These are phyloP conservation scores for Calocybe gambosa DNA, from an alignment of 1,284 basidiomycete species.

Conservation along the genomic window DNA sequence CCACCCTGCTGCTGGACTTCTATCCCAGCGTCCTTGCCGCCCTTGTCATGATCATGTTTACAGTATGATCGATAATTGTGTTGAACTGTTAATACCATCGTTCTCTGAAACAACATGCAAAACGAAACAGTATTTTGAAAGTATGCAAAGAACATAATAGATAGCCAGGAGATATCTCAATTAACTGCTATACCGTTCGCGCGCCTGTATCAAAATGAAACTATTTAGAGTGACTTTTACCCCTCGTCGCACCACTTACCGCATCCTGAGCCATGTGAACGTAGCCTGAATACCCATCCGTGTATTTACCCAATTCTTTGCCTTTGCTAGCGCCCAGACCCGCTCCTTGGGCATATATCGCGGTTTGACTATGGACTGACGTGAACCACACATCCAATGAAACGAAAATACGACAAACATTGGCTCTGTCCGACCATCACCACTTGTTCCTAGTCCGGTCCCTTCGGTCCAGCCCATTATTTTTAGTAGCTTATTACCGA, in stretches of 20 bases:
- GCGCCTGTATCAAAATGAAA: slow-evolving; percentile 30
- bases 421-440: slow-evolving; percentile 82
- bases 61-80: neutral
- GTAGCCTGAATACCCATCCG: slow-evolving; percentile 67
- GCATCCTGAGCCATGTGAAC: slow-evolving; percentile 70
- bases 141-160: neutral
- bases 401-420: slow-evolving; percentile 41
- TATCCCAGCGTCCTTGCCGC: slow-evolving; percentile 8
- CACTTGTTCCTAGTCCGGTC: slow-evolving; percentile 74
- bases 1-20: slow-evolving; percentile 4
- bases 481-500: slow-evolving; percentile 86
- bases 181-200: slow-evolving; percentile 34
- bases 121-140: too few relatives aligned
- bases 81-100: too few relatives aligned
- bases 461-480: slow-evolving; percentile 97
- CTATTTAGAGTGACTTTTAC: slow-evolving; percentile 16
- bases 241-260: slow-evolving; percentile 30
- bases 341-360: slow-evolving; percentile 80
- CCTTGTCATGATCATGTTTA: slow-evolving; percentile 4
- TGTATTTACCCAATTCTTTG: slow-evolving; percentile 73
- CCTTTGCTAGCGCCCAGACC: slow-evolving; percentile 87
- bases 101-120: too few relatives aligned
- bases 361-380: slow-evolving; percentile 52
- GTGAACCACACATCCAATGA: neutral
- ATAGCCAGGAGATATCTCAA: slow-evolving; percentile 20